Base-by-base conservation (phyloP, 2,329 filamentous ascomycete genomes). In the Aspergillus viridinutans region DNA sequence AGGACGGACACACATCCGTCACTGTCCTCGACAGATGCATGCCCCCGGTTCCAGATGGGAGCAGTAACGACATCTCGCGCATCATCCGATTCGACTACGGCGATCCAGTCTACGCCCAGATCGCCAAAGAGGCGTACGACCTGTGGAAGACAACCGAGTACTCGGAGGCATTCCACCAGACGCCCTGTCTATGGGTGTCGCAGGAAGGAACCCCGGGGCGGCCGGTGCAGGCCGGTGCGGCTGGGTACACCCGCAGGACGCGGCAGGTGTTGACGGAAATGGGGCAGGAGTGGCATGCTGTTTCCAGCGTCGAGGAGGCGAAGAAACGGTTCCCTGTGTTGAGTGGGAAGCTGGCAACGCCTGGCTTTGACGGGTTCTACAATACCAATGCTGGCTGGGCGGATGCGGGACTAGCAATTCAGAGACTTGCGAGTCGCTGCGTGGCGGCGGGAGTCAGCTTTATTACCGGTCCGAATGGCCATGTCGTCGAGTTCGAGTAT, bases 41-140 rank as follows among this genome's bases (percentile, higher is more conserved):
- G 52, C 69, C 69, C n/a, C 71, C 69, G 2, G 71, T 72, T 2
- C 64, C 65, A 50, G 74, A 76, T 56, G 74, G 73, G 1, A 72
- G 72, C 6, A 75, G 73, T 47, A 70, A 72, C 40, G 74, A 77
- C 50, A 74, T 75, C 26, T 75, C 74, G 0, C 67, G 74, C 1
- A 64, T 75, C 1, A 73, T 76, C 20, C 67, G 74, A 5, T 71
- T 71, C 50, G 69, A 96, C 78, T 97, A 97, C 69, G 86, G 88
- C 2, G 86, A 92, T 66, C 76, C 83, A 0, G 80, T 86, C 23
- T 96, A 96, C 74, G 84, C 90, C 2, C 75, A 79, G 10, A 84
- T 96, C 45, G 90, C 86, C n/a, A 80, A 83, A 40, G 79, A 85
- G 50, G 90, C 90, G 1, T 88, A 89, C 68, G 74, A 78, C 88